Percentiles rank a stretch among this genome's conserved stretches.
These are phyloP conservation scores for Rusavskia elegans DNA, from an alignment of 495 filamentous ascomycete species.

Conservation along the genomic window DNA sequence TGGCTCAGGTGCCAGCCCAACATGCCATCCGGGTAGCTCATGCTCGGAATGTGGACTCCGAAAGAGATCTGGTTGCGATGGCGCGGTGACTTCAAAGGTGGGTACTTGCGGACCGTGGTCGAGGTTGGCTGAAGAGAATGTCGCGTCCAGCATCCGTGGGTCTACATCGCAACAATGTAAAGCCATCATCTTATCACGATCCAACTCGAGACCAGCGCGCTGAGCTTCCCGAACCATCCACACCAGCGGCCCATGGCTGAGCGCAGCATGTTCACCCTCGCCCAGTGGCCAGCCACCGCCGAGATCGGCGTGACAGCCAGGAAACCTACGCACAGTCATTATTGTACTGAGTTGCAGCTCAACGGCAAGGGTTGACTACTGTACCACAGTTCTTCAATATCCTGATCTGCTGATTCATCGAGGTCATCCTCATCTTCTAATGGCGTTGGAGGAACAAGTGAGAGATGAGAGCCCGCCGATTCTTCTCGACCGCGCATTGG, in stretches of 20 bases:
- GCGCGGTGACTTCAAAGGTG: slow-evolving; percentile 4
- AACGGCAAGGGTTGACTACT: no score
- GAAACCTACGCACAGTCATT: slow-evolving; percentile 37
- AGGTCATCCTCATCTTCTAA: slow-evolving; percentile 27
- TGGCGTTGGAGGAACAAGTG: slow-evolving; percentile 20
- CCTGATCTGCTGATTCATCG: slow-evolving; percentile 46
- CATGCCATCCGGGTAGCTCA: slow-evolving; percentile 6
- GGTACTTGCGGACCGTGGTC: background rate
- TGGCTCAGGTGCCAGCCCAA: slow-evolving; percentile 7
- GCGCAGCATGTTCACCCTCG: slow-evolving; percentile 35
- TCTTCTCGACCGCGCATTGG: slow-evolving; percentile 5
- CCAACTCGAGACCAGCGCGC: slow-evolving; percentile 56
- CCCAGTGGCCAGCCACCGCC: slow-evolving; percentile 67
- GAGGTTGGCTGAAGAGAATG: background rate
- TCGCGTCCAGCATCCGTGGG: slow-evolving; percentile 1
- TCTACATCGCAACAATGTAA: slow-evolving; percentile 45
- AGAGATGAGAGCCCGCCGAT: slow-evolving; percentile 21
- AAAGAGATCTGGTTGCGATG: slow-evolving; percentile 6
- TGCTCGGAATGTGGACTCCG: slow-evolving; percentile 7
- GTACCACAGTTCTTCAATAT: slow-evolving; percentile 36
- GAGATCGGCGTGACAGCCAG: slow-evolving; percentile 68
- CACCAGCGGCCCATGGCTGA: slow-evolving; percentile 60
- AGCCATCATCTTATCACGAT: slow-evolving; percentile 47
- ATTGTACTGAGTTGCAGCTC: background rate
- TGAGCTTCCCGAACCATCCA: slow-evolving; percentile 79